These are phyloP conservation scores for Aureobasidium leucospermi DNA, from an alignment of 2,329 filamentous ascomycete genomes.

Conservation along the genomic window DNA sequence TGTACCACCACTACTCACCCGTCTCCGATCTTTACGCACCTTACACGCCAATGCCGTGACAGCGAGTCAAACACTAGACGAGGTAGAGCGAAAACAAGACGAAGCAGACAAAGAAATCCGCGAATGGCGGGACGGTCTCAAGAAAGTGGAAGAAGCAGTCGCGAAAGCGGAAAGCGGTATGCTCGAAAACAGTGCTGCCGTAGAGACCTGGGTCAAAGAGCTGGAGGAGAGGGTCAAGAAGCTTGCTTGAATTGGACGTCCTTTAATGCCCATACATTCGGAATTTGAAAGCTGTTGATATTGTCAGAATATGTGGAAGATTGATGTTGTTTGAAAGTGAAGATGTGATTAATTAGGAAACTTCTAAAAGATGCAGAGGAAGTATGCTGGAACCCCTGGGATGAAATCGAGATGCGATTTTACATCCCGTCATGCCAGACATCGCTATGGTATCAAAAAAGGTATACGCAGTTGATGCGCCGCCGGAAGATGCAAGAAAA, in stretches of 20 bases:
- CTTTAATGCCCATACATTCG: background rate
- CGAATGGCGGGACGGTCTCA: conserved; percentile 75
- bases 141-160: conserved; percentile 70
- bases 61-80: conserved; percentile 68
- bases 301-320: too few species aligned
- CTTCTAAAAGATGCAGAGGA: background rate
- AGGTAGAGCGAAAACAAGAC: conserved; percentile 69
- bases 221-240: conserved; percentile 66
- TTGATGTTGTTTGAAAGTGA: too few species aligned
- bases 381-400: background rate
- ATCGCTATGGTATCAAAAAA: background rate
- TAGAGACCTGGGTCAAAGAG: conserved; percentile 83
- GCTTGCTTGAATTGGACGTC: background rate
- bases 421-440: background rate
- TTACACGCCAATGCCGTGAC: conserved; percentile 83
- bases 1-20: conserved; percentile 76
- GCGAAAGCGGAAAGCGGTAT: conserved; percentile 62
- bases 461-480: background rate
- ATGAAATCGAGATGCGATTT: background rate
- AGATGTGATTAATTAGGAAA: background rate
- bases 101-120: conserved; percentile 79
- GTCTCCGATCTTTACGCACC: conserved; percentile 71
- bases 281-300: too few species aligned
- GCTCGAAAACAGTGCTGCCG: conserved; percentile 71
- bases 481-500: background rate